Conservation (phyloP, 2,329 filamentous ascomycete genomes). For the Graphilbum fragrans region DNA sequence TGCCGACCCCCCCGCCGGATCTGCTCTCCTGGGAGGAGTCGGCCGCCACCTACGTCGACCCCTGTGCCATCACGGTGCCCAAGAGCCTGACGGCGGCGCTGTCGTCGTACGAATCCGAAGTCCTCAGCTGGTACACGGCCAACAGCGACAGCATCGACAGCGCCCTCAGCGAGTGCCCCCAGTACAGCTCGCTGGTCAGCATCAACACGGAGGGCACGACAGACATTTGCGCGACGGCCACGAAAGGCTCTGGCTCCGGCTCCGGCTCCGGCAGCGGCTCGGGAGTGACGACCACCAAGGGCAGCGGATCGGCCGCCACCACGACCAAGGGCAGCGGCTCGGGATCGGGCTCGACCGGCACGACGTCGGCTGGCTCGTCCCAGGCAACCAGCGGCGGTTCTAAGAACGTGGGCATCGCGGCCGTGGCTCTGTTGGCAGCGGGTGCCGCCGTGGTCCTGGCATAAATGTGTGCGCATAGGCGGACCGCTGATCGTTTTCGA, state of each 20-base stretch:
- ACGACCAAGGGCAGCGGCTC: background rate
- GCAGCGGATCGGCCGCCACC: background rate
- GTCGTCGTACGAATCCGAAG: constrained; percentile 11
- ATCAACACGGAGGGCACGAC: no score
- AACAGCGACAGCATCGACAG: constrained; percentile 11
- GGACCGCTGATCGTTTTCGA: no score
- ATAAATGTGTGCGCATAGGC: no score
- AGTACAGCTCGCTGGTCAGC: constrained; percentile 3
- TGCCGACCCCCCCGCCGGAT: constrained; percentile 14
- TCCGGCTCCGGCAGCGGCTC: background rate
- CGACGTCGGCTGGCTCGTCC: no score
- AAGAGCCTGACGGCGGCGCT: constrained; percentile 10
- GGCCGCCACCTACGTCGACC: constrained; percentile 11
- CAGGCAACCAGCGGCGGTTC: no score
- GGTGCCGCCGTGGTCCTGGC: no score
- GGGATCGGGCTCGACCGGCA: background rate
- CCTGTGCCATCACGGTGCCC: constrained; percentile 15
- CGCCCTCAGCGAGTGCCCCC: constrained; percentile 15
- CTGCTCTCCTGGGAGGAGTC: constrained; percentile 10
- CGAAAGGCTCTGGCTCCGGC: background rate
- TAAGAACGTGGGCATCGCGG: no score
- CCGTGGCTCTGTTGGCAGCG: no score
- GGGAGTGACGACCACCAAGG: background rate
- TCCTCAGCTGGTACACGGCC: constrained; percentile 13
- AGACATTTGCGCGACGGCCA: background rate